These are phyloP conservation scores for Boletus sp. DNA, from an alignment of 768 basidiomycete genomes.

Conservation along the genomic window DNA sequence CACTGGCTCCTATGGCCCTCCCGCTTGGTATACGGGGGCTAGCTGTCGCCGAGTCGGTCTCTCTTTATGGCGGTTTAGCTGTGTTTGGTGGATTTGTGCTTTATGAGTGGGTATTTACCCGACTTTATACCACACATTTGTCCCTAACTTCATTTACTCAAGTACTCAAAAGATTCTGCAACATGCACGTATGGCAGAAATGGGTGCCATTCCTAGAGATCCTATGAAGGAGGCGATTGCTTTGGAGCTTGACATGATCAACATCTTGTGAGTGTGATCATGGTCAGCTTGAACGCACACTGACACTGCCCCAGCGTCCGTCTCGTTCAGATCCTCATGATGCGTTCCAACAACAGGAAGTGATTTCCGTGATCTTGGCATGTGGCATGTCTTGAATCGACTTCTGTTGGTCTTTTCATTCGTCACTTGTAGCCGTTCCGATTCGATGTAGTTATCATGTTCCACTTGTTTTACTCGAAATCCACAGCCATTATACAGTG, in stretches of 20 bases:
- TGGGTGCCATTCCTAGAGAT: conserved; percentile 63
- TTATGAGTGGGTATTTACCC: conserved; percentile 60
- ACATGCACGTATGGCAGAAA: conserved; percentile 71
- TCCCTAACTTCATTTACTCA: conserved; percentile 1
- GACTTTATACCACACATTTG: background rate
- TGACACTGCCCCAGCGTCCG: conserved; percentile 53
- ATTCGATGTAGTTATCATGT: background rate
- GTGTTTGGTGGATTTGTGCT: conserved; percentile 86
- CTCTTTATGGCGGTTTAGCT: conserved; percentile 84
- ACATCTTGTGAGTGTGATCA: conserved; percentile 67
- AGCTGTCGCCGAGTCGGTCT: conserved; percentile 71
- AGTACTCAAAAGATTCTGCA: conserved; percentile 81
- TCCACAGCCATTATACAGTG: conserved; percentile 41
- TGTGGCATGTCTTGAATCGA: background rate
- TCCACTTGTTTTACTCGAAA: background rate
- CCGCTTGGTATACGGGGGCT: conserved; percentile 77
- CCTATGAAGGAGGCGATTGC: conserved; percentile 75
- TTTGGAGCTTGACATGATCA: conserved; percentile 84
- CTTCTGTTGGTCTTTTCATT: background rate
- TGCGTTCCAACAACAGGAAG: conserved; percentile 56
- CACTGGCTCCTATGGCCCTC: conserved; percentile 87
- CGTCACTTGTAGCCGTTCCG: conserved; percentile 12
- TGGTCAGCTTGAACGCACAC: background rate
- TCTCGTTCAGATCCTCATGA: conserved; percentile 73
- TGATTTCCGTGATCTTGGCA: conserved; percentile 30